Base-by-base conservation (phyloP, 148 eudicot genomes). In the Simmondsia chinensis region DNA sequence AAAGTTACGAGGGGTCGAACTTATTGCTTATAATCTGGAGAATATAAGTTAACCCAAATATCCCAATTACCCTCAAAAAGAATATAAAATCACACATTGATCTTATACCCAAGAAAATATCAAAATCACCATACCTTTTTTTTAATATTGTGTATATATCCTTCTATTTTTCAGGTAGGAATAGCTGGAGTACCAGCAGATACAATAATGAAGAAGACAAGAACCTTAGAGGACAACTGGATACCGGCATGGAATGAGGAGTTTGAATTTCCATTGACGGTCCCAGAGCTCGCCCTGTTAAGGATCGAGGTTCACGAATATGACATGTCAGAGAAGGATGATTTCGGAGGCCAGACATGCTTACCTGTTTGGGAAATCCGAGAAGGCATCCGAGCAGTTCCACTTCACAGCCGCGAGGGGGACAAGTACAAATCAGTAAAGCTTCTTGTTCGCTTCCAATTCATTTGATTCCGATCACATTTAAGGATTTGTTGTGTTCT, bases 281-380 rank as follows among this genome's bases (percentile, higher is more conserved):
- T 67, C 25, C 85, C 80, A 0, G 85, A 78, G 33, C 63, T 78
- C n/a, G 85, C 80, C 16, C 34, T 78, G 32, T 70, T 78, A 4
- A 46, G 80, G 23, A 39, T 78, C 10, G 77, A 78, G 59, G 85
- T 78, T 39, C 74, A 67, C 17, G 80, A 78, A 59, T 60, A 78
- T 21, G 77, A 78, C 48, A 60, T 64, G 69, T 74, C 80, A 0
- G 80, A 74, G 16, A 74, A 78, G 38, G 85, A 78, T 23, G 80
- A 74, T 39, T 78, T 78, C 33, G 85, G 58, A 5, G 85, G n/a
- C n/a, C n/a, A n/a, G n/a, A n/a, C n/a, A n/a, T n/a, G n/a, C n/a
- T n/a, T n/a, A n/a, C n/a, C n/a, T 1, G 69, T 74, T 2, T 57
- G 55, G 1, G 74, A 70, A 34, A 49, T 78, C 29, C 52, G 64